Conservation (phyloP, 495 filamentous ascomycete genomes). For the Peziza echinospora region DNA sequence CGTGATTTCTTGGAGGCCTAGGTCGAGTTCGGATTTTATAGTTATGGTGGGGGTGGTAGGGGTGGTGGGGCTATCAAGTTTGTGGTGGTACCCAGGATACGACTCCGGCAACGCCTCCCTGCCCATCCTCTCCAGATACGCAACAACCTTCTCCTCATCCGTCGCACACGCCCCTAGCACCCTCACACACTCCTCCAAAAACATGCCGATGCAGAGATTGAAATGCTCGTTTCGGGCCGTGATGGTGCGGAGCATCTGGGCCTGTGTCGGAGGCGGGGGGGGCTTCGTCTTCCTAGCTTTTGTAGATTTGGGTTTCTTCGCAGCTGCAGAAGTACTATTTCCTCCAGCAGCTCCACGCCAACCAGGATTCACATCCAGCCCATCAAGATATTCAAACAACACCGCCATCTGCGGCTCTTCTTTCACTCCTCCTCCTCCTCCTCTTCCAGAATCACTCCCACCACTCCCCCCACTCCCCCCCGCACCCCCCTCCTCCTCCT, state of each 20-base stretch:
- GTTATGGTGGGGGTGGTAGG: slow-evolving; percentile 25
- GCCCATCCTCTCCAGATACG: slow-evolving; percentile 46
- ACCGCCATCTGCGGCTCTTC: no score
- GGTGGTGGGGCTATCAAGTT: no score
- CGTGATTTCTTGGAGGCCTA: background rate
- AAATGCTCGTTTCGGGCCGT: slow-evolving; percentile 85
- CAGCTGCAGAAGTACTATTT: no score
- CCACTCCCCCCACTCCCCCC: slow-evolving; percentile 21
- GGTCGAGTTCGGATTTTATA: background rate
- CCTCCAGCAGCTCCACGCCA: background rate
- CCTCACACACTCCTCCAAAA: slow-evolving; percentile 50
- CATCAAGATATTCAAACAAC: slow-evolving; percentile 82
- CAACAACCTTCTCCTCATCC: no score
- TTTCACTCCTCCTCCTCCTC: slow-evolving; percentile 19
- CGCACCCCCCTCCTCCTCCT: slow-evolving; percentile 24
- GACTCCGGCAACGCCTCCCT: slow-evolving; percentile 30
- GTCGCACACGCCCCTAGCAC: no score
- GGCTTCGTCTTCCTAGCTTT: slow-evolving; percentile 37
- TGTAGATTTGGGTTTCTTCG: slow-evolving; percentile 47
- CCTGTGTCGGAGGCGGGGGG: no score
- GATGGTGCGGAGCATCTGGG: slow-evolving; percentile 73
- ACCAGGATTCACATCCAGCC: slow-evolving; percentile 52
- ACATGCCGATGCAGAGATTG: slow-evolving; percentile 48
- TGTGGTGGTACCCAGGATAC: no score
- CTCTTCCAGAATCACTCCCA: slow-evolving; percentile 21